Evolutionary conservation across 768 basidiomycete genomes (phyloP), one percentile per base, ranked within the genome.

Genomic region (Pisolithus albus): DNA sequence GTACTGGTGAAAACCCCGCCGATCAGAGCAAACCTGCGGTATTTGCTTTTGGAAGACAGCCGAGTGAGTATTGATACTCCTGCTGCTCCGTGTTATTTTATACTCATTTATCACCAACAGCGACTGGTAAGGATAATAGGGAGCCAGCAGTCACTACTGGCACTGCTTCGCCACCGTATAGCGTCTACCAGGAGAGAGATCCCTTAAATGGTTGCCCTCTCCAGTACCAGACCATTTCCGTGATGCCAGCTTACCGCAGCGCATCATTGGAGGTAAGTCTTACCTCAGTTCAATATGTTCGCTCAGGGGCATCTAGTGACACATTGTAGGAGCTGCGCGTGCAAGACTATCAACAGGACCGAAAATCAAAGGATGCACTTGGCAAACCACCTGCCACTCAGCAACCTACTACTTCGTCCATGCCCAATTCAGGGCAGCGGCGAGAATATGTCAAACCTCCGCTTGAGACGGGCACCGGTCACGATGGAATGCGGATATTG

Each of bases 171-270:
- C 84, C 89, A 3, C 66, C 79, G 3, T 93, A 83, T 62, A 64
- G 67, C 41, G 68, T 72, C 6, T 81, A 74, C 54, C 63, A 47
- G 32, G 91, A 93, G 61, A 89, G 88, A 59, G 91, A 93, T 57
- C 59, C 70, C 13, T 63, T 69, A 9, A 57, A 71, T 16, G 71
- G 47, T 47, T 53, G 68, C 9, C 78, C 72, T 4, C 72, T 86
- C 38, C 84, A 87, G 54, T 95, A 86, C 65, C 90, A 93, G 67
- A 79, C 83, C 37, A 91, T 92, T 50, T 79, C 84, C 15, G 84
- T 83, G 56, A 89, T 86, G 77, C 86, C 86, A 16, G 76, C 77
- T 16, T 95, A 92, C 63, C 69, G 77, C 52, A 84, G 86, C 39
- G 82, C 78, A 54, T 93, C 90, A n/a, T 79, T 88, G 55, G 91